These are phyloP conservation scores for Pythium aristosporum DNA, from an alignment of 352 stramenopile genomes.

Conservation along the genomic window DNA sequence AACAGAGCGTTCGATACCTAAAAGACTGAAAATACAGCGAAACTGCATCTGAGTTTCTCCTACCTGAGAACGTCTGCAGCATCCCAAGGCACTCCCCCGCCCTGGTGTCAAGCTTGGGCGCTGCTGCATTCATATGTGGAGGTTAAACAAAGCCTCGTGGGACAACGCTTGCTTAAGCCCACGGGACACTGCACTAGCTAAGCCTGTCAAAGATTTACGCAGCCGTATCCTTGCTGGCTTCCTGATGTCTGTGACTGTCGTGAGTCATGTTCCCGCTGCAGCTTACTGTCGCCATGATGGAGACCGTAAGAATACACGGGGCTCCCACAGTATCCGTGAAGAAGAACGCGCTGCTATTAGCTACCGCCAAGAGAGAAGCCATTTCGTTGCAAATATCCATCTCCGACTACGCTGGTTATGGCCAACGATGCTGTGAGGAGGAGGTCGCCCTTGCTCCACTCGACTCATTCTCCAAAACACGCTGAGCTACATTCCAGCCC, in stretches of 20 bases:
- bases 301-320: neutral
- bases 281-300: neutral
- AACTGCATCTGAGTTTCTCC: neutral
- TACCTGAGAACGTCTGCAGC: neutral
- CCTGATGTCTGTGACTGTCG: no score
- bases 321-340: neutral
- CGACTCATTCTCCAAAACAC: neutral
- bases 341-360: neutral
- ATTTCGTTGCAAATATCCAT: neutral
- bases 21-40: neutral
- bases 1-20: neutral
- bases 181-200: no score
- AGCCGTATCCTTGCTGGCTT: no score
- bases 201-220: neutral
- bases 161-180: neutral
- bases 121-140: neutral
- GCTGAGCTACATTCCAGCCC: neutral
- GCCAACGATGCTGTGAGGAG: neutral
- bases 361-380: no score
- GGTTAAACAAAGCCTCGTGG: neutral
- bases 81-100: neutral
- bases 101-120: no score
- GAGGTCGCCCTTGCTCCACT: neutral
- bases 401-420: neutral
- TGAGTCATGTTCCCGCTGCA: neutral